Evolutionary conservation across 805 yeast species (phyloP).

Genomic region (Danielia reshetovae): DNA sequence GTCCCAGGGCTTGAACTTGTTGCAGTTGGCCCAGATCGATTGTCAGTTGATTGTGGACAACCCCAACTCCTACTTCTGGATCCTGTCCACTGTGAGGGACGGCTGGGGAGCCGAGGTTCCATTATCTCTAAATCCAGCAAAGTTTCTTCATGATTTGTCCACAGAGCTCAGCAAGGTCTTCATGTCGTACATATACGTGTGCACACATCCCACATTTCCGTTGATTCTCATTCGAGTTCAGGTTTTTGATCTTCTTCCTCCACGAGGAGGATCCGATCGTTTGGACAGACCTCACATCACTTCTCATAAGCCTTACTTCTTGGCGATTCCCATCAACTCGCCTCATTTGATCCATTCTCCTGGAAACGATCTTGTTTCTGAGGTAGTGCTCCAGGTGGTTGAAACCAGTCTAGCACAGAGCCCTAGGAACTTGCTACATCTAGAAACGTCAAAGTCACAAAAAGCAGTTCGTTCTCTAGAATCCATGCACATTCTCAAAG

Average conservation of each 20-base stretch:
- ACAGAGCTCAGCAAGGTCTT: conserved; percentile 48
- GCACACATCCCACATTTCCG: conserved; percentile 62
- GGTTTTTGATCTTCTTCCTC: conserved; percentile 49
- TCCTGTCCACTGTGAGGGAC: conserved; percentile 43
- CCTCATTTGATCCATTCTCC: conserved; percentile 61
- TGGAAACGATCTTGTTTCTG: conserved; percentile 38
- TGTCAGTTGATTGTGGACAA: conserved; percentile 60
- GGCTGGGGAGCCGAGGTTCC: conserved; percentile 25
- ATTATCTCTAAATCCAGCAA: conserved; percentile 46
- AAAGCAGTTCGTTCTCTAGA: conserved; percentile 43
- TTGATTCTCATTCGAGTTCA: conserved; percentile 61
- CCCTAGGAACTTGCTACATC: conserved; percentile 37
- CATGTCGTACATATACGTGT: conserved; percentile 61
- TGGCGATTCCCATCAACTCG: conserved; percentile 65
- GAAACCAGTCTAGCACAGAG: conserved; percentile 48
- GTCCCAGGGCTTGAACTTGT: conserved; percentile 53
- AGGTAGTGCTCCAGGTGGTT: conserved; percentile 57
- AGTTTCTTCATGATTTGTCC: conserved; percentile 47
- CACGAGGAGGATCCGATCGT: conserved; percentile 1
- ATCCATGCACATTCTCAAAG: conserved; percentile 54
- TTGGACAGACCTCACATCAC: conserved; percentile 37
- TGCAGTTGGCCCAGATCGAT: conserved; percentile 70
- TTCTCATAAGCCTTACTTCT: conserved; percentile 58
- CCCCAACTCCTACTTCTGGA: conserved; percentile 47
- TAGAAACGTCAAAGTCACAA: conserved; percentile 36